Conservation (phyloP, 371 early-diverging fungal genomes). For the Lichtheimia hyalospora region DNA sequence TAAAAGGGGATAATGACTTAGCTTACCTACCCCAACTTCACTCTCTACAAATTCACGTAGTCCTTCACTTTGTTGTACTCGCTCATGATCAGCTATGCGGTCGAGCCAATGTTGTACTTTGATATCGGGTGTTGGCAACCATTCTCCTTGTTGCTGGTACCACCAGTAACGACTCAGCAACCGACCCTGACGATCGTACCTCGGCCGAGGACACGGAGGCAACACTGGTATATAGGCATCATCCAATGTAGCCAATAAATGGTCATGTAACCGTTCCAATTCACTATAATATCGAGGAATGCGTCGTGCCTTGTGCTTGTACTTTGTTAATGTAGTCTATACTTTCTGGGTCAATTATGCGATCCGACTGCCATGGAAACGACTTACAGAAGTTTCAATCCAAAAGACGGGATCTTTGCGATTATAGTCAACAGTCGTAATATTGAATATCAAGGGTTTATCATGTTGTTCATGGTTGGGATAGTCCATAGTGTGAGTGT, state of each 20-base stretch:
- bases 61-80: slow-evolving; percentile 35
- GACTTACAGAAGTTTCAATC: slow-evolving; percentile 40
- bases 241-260: slow-evolving; percentile 30
- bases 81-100: slow-evolving; percentile 33
- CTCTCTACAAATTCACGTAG: slow-evolving; percentile 49
- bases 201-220: slow-evolving; percentile 36
- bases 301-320: slow-evolving; percentile 39
- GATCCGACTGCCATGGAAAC: neutral
- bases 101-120: slow-evolving; percentile 40
- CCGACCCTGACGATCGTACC: slow-evolving; percentile 30
- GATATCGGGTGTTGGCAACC: slow-evolving; percentile 11
- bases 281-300: slow-evolving; percentile 48
- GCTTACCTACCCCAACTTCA: slow-evolving; percentile 46
- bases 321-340: slow-evolving; percentile 40
- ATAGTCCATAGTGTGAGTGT: too few species aligned
- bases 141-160: slow-evolving; percentile 10
- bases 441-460: slow-evolving; percentile 13
- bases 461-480: too few species aligned
- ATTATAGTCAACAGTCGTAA: slow-evolving; percentile 45
- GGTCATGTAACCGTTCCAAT: slow-evolving; percentile 30
- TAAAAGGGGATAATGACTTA: neutral
- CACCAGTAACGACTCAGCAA: slow-evolving; percentile 37
- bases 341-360: neutral
- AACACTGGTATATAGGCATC: slow-evolving; percentile 38
- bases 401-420: slow-evolving; percentile 53